These are phyloP conservation scores for Pythium phragmitis DNA, from an alignment of 352 stramenopile species.

Conservation along the genomic window DNA sequence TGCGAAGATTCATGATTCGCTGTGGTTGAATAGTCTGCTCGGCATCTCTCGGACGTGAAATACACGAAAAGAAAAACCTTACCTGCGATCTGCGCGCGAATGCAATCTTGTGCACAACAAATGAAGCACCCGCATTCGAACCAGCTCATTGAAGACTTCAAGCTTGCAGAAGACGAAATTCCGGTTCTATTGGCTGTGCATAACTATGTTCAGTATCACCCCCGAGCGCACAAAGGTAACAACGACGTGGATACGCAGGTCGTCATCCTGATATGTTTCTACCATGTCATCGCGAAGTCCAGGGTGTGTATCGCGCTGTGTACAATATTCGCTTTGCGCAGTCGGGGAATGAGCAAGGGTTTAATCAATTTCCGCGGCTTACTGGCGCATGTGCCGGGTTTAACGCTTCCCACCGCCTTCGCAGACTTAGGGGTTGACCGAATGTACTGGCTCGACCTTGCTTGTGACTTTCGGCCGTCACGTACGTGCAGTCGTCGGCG, in stretches of 20 bases:
- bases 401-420: too few relatives aligned
- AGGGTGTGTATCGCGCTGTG: too few relatives aligned
- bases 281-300: too few relatives aligned
- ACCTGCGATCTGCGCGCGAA: not conserved
- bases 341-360: too few relatives aligned
- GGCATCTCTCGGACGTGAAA: not conserved
- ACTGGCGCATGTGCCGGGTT: too few relatives aligned
- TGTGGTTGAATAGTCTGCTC: not conserved
- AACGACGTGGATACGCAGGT: not conserved
- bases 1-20: not conserved
- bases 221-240: not conserved
- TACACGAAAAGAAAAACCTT: not conserved
- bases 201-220: not conserved
- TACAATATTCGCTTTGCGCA: too few relatives aligned
- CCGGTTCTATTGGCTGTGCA: not conserved
- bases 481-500: not conserved
- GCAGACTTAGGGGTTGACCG: too few relatives aligned
- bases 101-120: not conserved
- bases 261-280: too few relatives aligned
- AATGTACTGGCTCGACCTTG: too few relatives aligned
- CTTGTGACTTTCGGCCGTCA: too few relatives aligned
- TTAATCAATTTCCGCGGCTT: too few relatives aligned
- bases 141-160: not conserved
- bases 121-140: not conserved
- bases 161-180: not conserved